Evolutionary conservation across 106 monocot species (phyloP).

Genomic region (Platanthera zijinensis): DNA sequence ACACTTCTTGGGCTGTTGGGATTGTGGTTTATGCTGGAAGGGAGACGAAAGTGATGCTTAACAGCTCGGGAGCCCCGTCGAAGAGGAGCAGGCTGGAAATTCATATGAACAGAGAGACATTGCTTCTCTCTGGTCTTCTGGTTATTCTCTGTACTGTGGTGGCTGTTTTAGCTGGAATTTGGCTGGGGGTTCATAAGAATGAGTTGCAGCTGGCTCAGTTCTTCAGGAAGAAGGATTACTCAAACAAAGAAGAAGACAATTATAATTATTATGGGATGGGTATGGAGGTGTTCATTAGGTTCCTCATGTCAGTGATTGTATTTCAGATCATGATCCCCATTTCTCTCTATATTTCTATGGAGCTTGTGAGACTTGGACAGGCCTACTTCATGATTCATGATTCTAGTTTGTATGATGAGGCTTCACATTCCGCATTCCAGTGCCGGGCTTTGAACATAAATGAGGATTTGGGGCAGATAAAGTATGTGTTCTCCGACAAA

Average conservation of each 20-base stretch:
- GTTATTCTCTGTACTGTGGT: slow-evolving; percentile 48
- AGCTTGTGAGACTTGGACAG: slow-evolving; percentile 90
- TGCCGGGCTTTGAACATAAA: slow-evolving; percentile 94
- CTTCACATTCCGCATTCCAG: slow-evolving; percentile 64
- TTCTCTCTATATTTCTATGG: slow-evolving; percentile 94
- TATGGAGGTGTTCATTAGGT: slow-evolving; percentile 52
- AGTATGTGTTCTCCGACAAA: slow-evolving; percentile 91
- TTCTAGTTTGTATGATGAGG: slow-evolving; percentile 55
- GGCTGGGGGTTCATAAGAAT: slow-evolving; percentile 32
- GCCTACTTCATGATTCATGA: slow-evolving; percentile 92
- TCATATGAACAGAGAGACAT: slow-evolving; percentile 90
- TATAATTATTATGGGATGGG: slow-evolving; percentile 77
- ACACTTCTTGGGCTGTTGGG: slow-evolving; percentile 63
- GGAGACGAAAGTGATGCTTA: slow-evolving; percentile 89
- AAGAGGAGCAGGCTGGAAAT: slow-evolving; percentile 80
- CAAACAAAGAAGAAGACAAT: slow-evolving; percentile 3
- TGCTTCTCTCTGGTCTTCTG: slow-evolving; percentile 50
- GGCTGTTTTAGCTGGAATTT: slow-evolving; percentile 28
- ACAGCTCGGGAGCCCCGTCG: slow-evolving; percentile 73
- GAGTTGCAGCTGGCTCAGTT: slow-evolving; percentile 40
- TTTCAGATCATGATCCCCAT: slow-evolving; percentile 99
- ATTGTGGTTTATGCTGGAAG: slow-evolving; percentile 60
- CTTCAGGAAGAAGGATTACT: slow-evolving; percentile 47
- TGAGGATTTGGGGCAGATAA: slow-evolving; percentile 94
- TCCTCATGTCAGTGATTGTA: slow-evolving; percentile 80